Evolutionary conservation across 192 early-diverging fungal genomes (phyloP).

Genomic region (Rhizophagus prolifer): DNA sequence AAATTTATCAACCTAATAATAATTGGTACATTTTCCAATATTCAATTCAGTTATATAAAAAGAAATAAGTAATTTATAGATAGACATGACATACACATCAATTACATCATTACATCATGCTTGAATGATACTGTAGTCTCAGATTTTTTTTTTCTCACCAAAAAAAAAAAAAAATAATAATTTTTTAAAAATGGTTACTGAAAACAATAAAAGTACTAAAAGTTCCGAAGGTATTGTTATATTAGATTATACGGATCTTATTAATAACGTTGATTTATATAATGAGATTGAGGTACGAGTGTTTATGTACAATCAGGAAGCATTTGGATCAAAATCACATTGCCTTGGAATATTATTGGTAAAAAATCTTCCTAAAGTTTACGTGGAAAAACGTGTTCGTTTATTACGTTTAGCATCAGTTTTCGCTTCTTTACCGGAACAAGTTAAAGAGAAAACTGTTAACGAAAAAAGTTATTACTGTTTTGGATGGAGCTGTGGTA

Average conservation of each 20-base stretch:
- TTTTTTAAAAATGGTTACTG: no score
- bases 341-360: slow-evolving; percentile 59
- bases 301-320: slow-evolving; percentile 37
- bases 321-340: slow-evolving; percentile 54
- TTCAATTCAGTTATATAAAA: no score
- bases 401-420: slow-evolving; percentile 53
- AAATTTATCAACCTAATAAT: no score
- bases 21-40: no score
- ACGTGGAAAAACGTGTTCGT: slow-evolving; percentile 41
- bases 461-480: slow-evolving; percentile 53
- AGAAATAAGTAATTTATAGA: no score
- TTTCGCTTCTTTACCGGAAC: slow-evolving; percentile 55
- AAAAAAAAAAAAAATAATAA: no score
- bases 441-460: slow-evolving; percentile 46
- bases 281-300: not conserved
- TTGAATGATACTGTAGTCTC: no score
- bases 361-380: slow-evolving; percentile 52
- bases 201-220: not conserved
- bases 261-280: not conserved
- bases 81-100: no score
- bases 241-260: not conserved
- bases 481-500: slow-evolving; percentile 75
- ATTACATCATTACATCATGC: no score
- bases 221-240: not conserved
- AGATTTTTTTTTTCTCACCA: no score